phyloP scores from a whole-genome alignment of 305 asterid species.

The Fraxinus dipetala region DNA sequence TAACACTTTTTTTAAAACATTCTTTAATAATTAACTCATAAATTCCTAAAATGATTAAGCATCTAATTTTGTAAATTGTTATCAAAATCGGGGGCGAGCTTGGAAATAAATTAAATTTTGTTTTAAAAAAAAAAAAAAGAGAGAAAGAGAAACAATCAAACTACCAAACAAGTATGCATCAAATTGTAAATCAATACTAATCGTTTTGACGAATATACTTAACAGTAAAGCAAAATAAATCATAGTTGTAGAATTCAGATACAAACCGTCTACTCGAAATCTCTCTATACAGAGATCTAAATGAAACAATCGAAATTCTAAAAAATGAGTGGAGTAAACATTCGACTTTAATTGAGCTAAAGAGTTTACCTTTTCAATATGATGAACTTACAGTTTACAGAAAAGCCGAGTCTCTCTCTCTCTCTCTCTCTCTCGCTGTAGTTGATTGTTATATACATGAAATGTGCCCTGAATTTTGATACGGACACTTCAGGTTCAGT shows the following conservation, averaged over 20 bases:
- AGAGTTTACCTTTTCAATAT: background rate
- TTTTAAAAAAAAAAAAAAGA: background rate
- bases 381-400: slow-evolving; percentile 24
- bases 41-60: background rate
- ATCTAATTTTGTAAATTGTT: background rate
- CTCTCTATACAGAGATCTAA: background rate
- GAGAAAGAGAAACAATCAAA: background rate
- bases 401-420: slow-evolving; percentile 28
- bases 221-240: background rate
- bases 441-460: background rate
- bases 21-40: background rate
- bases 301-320: background rate
- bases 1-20: background rate
- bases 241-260: background rate
- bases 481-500: background rate
- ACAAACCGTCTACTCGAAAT: background rate
- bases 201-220: background rate
- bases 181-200: background rate
- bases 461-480: slow-evolving; percentile 1
- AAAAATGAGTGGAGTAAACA: background rate
- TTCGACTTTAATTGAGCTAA: background rate
- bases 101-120: background rate
- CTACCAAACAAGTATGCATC: background rate
- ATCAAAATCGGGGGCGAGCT: background rate
- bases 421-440: background rate